phyloP scores from a whole-genome alignment of 306 rosid genomes.

The Sindora glabra region DNA sequence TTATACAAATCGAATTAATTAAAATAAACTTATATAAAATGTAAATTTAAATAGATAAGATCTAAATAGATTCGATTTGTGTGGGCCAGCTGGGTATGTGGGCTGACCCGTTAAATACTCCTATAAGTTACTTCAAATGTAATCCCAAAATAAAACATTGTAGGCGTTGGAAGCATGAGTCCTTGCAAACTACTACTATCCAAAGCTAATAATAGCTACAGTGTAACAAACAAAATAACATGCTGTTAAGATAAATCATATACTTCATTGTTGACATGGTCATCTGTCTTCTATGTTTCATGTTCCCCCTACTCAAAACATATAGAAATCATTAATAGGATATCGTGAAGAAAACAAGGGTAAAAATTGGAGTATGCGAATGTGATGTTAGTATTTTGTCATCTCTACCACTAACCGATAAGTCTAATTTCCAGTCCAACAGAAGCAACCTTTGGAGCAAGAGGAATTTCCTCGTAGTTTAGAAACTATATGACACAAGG shows the following conservation, averaged over 20 bases:
- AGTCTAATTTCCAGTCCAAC: conserved; percentile 96
- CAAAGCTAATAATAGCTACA: not conserved
- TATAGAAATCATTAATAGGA: not conserved
- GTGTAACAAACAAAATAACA: not conserved
- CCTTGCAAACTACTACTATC: not conserved
- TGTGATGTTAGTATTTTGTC: conserved; percentile 62
- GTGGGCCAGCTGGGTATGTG: too few species aligned
- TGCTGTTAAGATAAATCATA: not conserved
- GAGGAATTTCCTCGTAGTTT: conserved; percentile 82
- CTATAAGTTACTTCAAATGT: too few species aligned
- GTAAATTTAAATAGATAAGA: too few species aligned
- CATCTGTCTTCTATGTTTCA: too few species aligned
- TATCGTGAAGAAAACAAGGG: conserved; percentile 3
- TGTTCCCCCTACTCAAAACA: not conserved
- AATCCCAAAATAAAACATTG: not conserved
- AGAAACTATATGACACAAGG: conserved; percentile 73
- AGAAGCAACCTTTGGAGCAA: conserved; percentile 78
- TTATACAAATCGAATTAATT: too few species aligned
- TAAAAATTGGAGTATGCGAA: not conserved
- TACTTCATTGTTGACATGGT: too few species aligned
- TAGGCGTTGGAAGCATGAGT: not conserved
- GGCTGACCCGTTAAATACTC: too few species aligned
- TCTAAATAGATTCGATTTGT: too few species aligned
- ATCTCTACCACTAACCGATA: conserved; percentile 94
- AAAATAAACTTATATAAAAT: too few species aligned